Conservation (phyloP, 495 filamentous ascomycete species). For the Penicillium odoratum region DNA sequence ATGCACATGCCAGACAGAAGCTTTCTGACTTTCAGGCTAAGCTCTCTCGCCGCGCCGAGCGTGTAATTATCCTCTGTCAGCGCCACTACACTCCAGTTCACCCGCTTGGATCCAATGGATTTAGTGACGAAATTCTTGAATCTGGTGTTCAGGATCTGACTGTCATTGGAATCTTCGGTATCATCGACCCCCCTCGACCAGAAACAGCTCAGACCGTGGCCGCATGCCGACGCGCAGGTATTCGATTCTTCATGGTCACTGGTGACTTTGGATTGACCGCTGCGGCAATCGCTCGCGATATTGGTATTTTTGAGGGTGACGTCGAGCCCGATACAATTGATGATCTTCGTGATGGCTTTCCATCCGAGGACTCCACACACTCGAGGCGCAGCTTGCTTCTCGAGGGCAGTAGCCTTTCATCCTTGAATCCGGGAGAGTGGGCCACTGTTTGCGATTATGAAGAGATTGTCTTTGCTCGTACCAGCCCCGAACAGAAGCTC, state of each 20-base stretch:
- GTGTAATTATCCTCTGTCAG: slow-evolving; percentile 52
- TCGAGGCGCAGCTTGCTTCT: slow-evolving; percentile 37
- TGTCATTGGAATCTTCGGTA: slow-evolving; percentile 51
- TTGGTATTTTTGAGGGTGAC: slow-evolving; percentile 59
- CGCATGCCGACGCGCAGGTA: slow-evolving; percentile 60
- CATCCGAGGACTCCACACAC: slow-evolving; percentile 9
- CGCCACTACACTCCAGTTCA: slow-evolving; percentile 25
- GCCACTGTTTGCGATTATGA: slow-evolving; percentile 55
- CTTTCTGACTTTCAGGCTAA: slow-evolving; percentile 42
- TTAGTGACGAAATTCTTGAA: slow-evolving; percentile 45
- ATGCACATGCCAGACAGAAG: slow-evolving; percentile 29
- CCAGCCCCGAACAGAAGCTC: slow-evolving; percentile 75
- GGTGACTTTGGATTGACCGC: slow-evolving; percentile 73
- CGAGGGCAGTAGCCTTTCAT: slow-evolving; percentile 57
- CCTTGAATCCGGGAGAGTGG: slow-evolving; percentile 58
- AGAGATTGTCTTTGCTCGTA: slow-evolving; percentile 71
- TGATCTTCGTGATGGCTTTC: slow-evolving; percentile 17
- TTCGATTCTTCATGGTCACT: slow-evolving; percentile 62
- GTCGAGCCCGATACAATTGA: slow-evolving; percentile 38
- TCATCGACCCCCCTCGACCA: slow-evolving; percentile 63
- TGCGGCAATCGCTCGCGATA: slow-evolving; percentile 64
- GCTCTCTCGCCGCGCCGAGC: slow-evolving; percentile 48
- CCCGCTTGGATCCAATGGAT: slow-evolving; percentile 35
- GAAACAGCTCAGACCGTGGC: slow-evolving; percentile 54
- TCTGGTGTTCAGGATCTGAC: slow-evolving; percentile 41